phyloP scores from a whole-genome alignment of 2,329 filamentous ascomycete species.

The Colletotrichum trifolii region DNA sequence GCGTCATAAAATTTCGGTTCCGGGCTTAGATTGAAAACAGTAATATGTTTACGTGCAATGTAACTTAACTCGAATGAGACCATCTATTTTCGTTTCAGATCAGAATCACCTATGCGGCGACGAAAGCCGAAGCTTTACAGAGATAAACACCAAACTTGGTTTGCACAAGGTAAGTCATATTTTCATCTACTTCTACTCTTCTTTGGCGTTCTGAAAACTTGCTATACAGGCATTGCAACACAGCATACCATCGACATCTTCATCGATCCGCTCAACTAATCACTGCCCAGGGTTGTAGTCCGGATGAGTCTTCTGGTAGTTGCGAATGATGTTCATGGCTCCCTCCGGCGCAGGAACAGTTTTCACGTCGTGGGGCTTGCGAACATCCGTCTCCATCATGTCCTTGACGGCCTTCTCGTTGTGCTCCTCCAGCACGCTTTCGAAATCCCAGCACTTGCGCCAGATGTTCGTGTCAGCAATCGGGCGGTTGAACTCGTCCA shows the following conservation, averaged over 20 bases:
- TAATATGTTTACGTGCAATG: too few relatives aligned
- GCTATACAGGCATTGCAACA: too few relatives aligned
- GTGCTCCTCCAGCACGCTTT: constrained; percentile 14
- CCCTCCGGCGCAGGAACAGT: constrained; percentile 15
- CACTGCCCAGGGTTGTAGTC: constrained; percentile 21
- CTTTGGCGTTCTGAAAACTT: too few relatives aligned
- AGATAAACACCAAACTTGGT: too few relatives aligned
- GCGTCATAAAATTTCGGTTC: too few relatives aligned
- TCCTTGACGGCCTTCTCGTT: constrained; percentile 15
- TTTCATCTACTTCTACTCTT: too few relatives aligned
- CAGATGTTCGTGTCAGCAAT: constrained; percentile 19
- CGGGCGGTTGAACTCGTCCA: constrained; percentile 18
- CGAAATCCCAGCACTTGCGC: constrained; percentile 24
- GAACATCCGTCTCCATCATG: constrained; percentile 12
- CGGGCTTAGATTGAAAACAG: too few relatives aligned
- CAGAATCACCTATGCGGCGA: too few relatives aligned
- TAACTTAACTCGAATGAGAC: too few relatives aligned
- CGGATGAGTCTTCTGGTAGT: constrained; percentile 24
- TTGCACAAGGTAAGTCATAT: too few relatives aligned
- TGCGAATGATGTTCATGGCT: constrained; percentile 17
- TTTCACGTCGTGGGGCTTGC: constrained; percentile 13
- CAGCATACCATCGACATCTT: not conserved
- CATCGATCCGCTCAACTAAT: not conserved
- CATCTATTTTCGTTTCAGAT: too few relatives aligned
- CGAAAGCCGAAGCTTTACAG: too few relatives aligned